phyloP scores from a whole-genome alignment of 2,329 filamentous ascomycete species.

The Pestalotiopsis sp. region DNA sequence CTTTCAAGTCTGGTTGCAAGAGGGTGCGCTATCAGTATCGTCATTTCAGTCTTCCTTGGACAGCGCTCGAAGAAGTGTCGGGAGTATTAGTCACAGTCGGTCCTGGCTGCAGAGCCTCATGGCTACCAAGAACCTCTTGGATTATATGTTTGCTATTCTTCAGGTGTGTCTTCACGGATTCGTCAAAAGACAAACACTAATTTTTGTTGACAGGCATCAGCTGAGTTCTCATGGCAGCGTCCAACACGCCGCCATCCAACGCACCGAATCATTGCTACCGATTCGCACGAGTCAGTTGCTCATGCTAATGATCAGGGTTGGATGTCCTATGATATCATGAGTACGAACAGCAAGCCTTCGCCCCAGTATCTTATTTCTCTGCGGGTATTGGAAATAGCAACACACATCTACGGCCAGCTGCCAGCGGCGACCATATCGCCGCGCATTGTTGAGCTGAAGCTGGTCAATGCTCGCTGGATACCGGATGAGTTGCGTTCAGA shows the following conservation, averaged over 20 bases:
- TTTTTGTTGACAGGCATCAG: not conserved
- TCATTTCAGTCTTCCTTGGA: not conserved
- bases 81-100: not conserved
- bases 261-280: accelerated
- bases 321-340: not conserved
- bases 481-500: not conserved
- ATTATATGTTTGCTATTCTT: not conserved
- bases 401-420: not conserved
- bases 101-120: not conserved
- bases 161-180: not conserved
- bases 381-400: not conserved
- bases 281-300: not conserved
- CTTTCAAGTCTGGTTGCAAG: not conserved
- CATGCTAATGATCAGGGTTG: not conserved
- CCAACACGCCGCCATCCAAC: not conserved
- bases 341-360: not conserved
- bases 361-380: not conserved
- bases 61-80: not conserved
- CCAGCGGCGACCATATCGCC: not conserved
- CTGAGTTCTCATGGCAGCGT: not conserved
- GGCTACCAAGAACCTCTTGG: not conserved
- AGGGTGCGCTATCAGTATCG: not conserved
- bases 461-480: not conserved
- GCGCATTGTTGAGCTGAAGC: not conserved
- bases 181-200: no score